phyloP scores from a whole-genome alignment of 495 filamentous ascomycete species.

The Geoglossum glabrum region DNA sequence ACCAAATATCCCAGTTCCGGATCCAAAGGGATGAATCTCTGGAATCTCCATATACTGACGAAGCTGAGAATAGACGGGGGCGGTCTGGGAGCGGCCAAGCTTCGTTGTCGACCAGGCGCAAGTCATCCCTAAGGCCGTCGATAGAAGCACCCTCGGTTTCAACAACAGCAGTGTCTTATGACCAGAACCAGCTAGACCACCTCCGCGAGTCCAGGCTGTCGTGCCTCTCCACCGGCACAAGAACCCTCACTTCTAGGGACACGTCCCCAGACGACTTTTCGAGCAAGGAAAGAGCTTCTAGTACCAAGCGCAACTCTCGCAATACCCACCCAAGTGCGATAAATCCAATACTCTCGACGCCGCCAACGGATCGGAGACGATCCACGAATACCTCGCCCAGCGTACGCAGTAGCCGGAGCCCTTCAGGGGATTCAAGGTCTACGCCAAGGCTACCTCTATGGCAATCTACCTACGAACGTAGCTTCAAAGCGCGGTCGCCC shows the following conservation, averaged over 20 bases:
- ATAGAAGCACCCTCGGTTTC: conserved; percentile 12
- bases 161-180: conserved; percentile 8
- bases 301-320: background rate
- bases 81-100: background rate
- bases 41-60: background rate
- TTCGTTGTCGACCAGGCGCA: background rate
- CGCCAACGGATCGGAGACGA: background rate
- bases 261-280: background rate
- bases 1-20: conserved; percentile 17
- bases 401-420: background rate
- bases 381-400: background rate
- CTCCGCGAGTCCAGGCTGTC: conserved; percentile 8
- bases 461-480: background rate
- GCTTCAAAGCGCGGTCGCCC: background rate
- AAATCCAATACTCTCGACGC: background rate
- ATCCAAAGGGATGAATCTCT: background rate
- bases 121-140: background rate
- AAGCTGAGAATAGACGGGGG: background rate
- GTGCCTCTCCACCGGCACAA: conserved; percentile 1
- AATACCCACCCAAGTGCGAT: background rate
- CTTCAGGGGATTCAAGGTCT: background rate
- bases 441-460: background rate
- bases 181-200: conserved; percentile 12
- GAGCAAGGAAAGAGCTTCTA: background rate
- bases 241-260: conserved; percentile 1